These are phyloP conservation scores for Galeopsis tetrahit DNA, from an alignment of 257 asterid species.

Conservation along the genomic window DNA sequence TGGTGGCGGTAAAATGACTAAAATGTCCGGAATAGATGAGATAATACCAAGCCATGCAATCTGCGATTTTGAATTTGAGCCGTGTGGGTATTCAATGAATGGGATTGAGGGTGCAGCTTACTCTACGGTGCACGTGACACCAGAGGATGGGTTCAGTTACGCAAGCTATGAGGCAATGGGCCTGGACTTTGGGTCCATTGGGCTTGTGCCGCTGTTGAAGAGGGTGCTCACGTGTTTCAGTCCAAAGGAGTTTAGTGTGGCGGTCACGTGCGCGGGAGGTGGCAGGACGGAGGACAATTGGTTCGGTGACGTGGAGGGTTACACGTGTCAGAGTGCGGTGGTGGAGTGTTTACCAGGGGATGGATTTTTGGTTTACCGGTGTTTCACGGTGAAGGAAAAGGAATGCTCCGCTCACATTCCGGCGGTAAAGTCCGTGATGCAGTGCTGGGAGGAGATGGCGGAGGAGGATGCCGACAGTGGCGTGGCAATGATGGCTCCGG, in stretches of 20 bases:
- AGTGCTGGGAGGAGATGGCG: conserved; percentile 31
- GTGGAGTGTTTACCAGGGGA: conserved; percentile 38
- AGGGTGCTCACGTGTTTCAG: conserved; percentile 46
- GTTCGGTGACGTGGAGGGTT: conserved; percentile 42
- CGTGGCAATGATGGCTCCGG: background rate
- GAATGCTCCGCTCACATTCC: background rate
- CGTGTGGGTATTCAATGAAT: conserved; percentile 64
- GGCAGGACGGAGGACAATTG: background rate
- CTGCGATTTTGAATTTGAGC: conserved; percentile 54
- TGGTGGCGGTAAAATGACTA: conserved; percentile 33
- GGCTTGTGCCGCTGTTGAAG: conserved; percentile 38
- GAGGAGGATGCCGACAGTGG: background rate
- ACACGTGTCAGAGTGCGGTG: conserved; percentile 35
- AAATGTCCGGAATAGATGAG: conserved; percentile 41
- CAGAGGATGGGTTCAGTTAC: conserved; percentile 54
- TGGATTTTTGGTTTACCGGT: conserved; percentile 34
- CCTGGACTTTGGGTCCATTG: conserved; percentile 28
- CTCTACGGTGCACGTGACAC: conserved; percentile 52
- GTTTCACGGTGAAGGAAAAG: conserved; percentile 19
- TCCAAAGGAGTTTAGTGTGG: conserved; percentile 48
- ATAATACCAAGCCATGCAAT: conserved; percentile 43
- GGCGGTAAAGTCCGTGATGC: background rate
- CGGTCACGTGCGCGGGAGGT: conserved; percentile 42
- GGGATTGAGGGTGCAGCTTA: conserved; percentile 48
- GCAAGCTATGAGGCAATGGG: conserved; percentile 61